These are phyloP conservation scores for Periconia digitata DNA, from an alignment of 2,329 filamentous ascomycete species.

Conservation along the genomic window DNA sequence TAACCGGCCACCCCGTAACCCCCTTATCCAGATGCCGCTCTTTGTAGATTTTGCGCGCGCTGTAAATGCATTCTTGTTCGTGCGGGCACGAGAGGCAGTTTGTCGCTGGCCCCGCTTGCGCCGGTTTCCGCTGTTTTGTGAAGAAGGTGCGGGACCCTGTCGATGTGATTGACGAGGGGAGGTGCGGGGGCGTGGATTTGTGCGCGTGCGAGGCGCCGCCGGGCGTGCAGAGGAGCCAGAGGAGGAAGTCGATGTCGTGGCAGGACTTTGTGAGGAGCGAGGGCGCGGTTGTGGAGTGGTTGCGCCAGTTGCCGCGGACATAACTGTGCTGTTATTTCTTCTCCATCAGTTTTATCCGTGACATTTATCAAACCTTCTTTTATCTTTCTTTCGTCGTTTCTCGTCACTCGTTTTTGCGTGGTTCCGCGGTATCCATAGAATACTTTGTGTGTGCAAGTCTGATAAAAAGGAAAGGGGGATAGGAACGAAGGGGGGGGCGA, in stretches of 20 bases:
- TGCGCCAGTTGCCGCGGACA: conserved; percentile 79
- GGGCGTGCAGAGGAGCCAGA: conserved; percentile 90
- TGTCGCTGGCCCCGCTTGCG: conserved; percentile 71
- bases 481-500: not conserved
- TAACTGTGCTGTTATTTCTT: conserved; percentile 45
- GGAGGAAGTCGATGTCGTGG: conserved; percentile 89
- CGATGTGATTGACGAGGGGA: conserved; percentile 75
- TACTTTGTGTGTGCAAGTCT: too few species aligned
- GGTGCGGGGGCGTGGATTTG: conserved; percentile 58
- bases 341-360: conserved; percentile 5
- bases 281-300: conserved; percentile 72
- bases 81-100: conserved; percentile 83
- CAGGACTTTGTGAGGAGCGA: conserved; percentile 93
- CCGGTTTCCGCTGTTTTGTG: conserved; percentile 73
- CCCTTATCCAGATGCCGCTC: conserved; percentile 67
- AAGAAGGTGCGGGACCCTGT: conserved; percentile 78
- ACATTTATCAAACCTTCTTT: not conserved
- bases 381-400: too few species aligned
- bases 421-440: too few species aligned
- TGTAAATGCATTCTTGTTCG: conserved; percentile 78
- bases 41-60: conserved; percentile 79
- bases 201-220: too few species aligned
- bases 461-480: too few species aligned
- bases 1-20: conserved; percentile 77
- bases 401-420: too few species aligned